Evolutionary conservation across 2,329 filamentous ascomycete genomes (phyloP).

Genomic region (Pseudogymnoascus sp.): DNA sequence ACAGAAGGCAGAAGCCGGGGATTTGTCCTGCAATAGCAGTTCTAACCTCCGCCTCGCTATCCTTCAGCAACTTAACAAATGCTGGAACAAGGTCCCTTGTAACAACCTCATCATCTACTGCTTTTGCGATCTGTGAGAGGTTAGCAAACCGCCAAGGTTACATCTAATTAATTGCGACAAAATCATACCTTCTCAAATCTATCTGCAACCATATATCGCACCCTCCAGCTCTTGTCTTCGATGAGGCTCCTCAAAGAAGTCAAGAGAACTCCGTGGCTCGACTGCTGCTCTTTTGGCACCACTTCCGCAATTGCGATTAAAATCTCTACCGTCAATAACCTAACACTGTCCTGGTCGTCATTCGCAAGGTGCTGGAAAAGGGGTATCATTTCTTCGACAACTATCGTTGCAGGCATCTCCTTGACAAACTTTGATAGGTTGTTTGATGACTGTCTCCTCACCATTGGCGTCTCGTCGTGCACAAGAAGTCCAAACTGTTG

Average conservation of each 20-base stretch:
- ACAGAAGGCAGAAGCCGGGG: conserved; percentile 85
- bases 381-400: conserved; percentile 98
- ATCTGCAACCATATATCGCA: conserved; percentile 98
- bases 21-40: conserved; percentile 97
- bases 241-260: conserved; percentile 87
- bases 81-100: conserved; percentile 88
- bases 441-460: conserved; percentile 90
- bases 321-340: conserved; percentile 90
- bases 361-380: conserved; percentile 93
- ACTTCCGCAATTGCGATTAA: conserved; percentile 94
- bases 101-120: conserved; percentile 94
- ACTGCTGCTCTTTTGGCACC: conserved; percentile 95
- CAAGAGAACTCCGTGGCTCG: conserved; percentile 86
- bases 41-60: conserved; percentile 94
- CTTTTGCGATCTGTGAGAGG: conserved; percentile 77
- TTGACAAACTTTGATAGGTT: conserved; percentile 97
- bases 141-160: conserved; percentile 13
- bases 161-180: neutral
- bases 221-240: conserved; percentile 98
- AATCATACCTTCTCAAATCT: conserved; percentile 80
- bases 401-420: conserved; percentile 83
- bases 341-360: conserved; percentile 96
- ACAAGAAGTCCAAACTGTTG: conserved; percentile 89
- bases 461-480: conserved; percentile 98
- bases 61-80: conserved; percentile 95